Evolutionary conservation across 2,329 filamentous ascomycete species (phyloP), one percentile per base, ranked within the genome.

Genomic region (Fonsecaea erecta): DNA sequence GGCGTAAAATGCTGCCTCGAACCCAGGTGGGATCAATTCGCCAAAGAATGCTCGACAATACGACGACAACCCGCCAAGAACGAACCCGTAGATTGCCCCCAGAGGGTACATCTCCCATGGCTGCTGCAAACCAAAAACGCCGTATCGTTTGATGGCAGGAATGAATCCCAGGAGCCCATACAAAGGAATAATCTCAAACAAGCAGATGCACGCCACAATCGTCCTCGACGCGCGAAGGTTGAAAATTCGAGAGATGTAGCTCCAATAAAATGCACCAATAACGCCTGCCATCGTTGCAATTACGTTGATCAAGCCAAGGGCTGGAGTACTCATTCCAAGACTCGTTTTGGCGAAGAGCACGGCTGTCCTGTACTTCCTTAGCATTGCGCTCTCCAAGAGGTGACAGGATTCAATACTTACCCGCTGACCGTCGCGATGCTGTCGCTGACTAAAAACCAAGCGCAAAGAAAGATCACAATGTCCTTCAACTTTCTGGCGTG

Each of bases 81-180:
- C 93, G 56, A 99, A 87, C 0, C 95, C 95, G 76, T 97, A 98
- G 12, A 98, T 87, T 2, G 91, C 90, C 0, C 92, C 93, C 0
- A 99, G 80, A 0, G 92, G 91, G 73, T 95, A 98, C 92, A 99
- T 97, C 73, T 99, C 95, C 91, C 93, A 97, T 2, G 91, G 89
- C 75, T 95, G 89, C 77, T 97, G 93, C n/a, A 99, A 83, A 1
- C 95, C 95, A 46, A 93, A 80, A 4, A 91, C 87, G 0, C 92
- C 93, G 77, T 90, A 86, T 7, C 83, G 80, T 71, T 88, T 85
- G 53, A 99, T 84, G 6, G 91, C 87, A 0, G 93, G 92, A 16
- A 98, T 83, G 74, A 95, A 97, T 0, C 93, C 93, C 18, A 96
- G 79, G 12, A 99, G 83, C 0, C 93, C 94, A 73, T 99, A 99